These are phyloP conservation scores for Selaginella tamariscina DNA, from an alignment of 75 land plant genomes.

Conservation along the genomic window DNA sequence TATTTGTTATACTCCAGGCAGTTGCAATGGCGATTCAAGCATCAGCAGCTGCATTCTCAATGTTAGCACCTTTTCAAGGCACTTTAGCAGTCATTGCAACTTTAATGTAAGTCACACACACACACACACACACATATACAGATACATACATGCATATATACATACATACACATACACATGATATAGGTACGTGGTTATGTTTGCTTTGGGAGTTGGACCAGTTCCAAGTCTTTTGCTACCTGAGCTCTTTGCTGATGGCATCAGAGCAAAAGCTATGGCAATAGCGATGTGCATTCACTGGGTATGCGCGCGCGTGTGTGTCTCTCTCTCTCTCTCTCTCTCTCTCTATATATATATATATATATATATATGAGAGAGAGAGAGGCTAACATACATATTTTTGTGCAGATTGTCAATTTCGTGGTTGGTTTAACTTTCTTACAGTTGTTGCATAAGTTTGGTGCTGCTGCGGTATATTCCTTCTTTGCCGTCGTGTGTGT, in stretches of 20 bases:
- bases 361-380: too few species aligned
- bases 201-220: constrained; percentile 7
- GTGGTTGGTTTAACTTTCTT: constrained; percentile 74
- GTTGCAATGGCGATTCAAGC: constrained; percentile 2
- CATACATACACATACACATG: not conserved
- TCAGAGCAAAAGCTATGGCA: constrained; percentile 10
- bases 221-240: constrained; percentile 7
- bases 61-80: not conserved
- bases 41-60: constrained; percentile 10
- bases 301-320: not conserved
- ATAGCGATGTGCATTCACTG: constrained; percentile 7
- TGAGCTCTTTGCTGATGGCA: constrained; percentile 2
- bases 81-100: not conserved
- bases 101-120: not conserved
- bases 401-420: constrained; percentile 73
- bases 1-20: not conserved
- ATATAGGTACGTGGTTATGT: constrained; percentile 3
- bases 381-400: not conserved
- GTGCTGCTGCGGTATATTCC: constrained; percentile 46
- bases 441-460: constrained; percentile 52
- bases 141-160: not conserved
- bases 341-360: too few species aligned
- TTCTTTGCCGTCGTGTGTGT: constrained; percentile 59
- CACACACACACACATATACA: not conserved
- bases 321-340: not conserved